Percentiles rank a stretch among this genome's conserved stretches.
Evolutionary conservation across 352 stramenopile genomes (phyloP).

Genomic region (Detonula confervacea): DNA sequence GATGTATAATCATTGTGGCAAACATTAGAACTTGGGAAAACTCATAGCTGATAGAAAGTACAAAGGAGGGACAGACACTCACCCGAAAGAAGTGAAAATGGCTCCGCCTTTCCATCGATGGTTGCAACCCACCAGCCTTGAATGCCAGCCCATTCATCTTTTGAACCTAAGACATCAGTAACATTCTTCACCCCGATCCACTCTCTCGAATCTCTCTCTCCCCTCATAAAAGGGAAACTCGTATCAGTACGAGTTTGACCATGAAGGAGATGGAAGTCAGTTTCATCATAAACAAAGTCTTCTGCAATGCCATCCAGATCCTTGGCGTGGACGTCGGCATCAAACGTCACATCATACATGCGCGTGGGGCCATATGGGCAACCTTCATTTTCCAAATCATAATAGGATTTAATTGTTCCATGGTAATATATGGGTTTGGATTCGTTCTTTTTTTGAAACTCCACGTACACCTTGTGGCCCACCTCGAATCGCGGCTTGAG

Average conservation of each 20-base stretch:
- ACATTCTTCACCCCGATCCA: slow-evolving; percentile 21
- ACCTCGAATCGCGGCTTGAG: slow-evolving; percentile 12
- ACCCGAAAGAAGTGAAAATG: slow-evolving; percentile 22
- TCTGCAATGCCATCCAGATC: slow-evolving; percentile 21
- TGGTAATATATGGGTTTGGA: too few species aligned
- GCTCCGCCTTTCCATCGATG: slow-evolving; percentile 16
- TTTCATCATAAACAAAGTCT: slow-evolving; percentile 9
- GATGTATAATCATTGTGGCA: background rate
- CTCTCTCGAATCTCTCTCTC: background rate
- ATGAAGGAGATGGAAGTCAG: slow-evolving; percentile 37
- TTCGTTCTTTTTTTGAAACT: too few species aligned
- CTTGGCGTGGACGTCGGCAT: slow-evolving; percentile 39
- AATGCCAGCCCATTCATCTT: slow-evolving; percentile 20
- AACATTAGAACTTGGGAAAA: too few species aligned
- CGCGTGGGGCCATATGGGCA: slow-evolving; percentile 8
- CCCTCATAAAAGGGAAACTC: too few species aligned
- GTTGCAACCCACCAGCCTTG: slow-evolving; percentile 38
- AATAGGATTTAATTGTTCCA: slow-evolving; percentile 18
- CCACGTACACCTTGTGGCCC: slow-evolving; percentile 28
- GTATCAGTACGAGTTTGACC: too few species aligned
- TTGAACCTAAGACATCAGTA: slow-evolving; percentile 17
- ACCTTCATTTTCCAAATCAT: background rate
- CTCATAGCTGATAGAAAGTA: too few species aligned
- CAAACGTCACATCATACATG: slow-evolving; percentile 23
- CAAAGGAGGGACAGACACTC: too few species aligned